Evolutionary conservation across 768 basidiomycete genomes (phyloP).

Genomic region (Tulasnella calospora): DNA sequence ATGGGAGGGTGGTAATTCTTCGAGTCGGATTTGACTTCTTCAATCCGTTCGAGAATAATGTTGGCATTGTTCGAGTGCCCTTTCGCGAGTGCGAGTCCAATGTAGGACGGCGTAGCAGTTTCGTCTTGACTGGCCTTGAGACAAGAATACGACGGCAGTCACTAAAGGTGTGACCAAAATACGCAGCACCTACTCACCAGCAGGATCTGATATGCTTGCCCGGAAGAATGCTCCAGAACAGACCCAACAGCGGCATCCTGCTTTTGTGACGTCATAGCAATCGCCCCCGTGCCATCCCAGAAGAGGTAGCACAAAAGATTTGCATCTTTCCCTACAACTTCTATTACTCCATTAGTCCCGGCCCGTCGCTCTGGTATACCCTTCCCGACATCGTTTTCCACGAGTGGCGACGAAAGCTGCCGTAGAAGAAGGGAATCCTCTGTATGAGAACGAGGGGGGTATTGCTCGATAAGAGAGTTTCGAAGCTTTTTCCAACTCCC

Average conservation of each 20-base stretch:
- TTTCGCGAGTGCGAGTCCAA: not conserved
- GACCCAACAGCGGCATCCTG: not conserved
- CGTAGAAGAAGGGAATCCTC: too few relatives aligned
- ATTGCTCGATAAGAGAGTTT: not conserved
- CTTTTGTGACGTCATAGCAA: not conserved
- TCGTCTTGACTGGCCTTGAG: not conserved
- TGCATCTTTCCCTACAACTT: not conserved
- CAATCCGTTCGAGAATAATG: not conserved
- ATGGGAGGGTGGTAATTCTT: not conserved
- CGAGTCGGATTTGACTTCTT: not conserved
- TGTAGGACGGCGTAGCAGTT: not conserved
- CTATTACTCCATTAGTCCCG: not conserved
- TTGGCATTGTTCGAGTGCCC: not conserved
- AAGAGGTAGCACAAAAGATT: not conserved
- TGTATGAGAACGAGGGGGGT: not conserved
- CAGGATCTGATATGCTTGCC: not conserved
- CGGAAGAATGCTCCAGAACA: not conserved
- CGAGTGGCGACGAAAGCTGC: too few relatives aligned
- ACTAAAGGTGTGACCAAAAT: not conserved
- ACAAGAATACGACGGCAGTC: not conserved
- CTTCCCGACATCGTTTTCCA: too few relatives aligned
- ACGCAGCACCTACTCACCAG: not conserved
- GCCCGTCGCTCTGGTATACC: too few relatives aligned
- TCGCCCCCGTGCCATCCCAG: not conserved
- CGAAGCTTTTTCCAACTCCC: not conserved